phyloP scores from a whole-genome alignment of 2,329 filamentous ascomycete genomes.

The Hypoxylon sp. region DNA sequence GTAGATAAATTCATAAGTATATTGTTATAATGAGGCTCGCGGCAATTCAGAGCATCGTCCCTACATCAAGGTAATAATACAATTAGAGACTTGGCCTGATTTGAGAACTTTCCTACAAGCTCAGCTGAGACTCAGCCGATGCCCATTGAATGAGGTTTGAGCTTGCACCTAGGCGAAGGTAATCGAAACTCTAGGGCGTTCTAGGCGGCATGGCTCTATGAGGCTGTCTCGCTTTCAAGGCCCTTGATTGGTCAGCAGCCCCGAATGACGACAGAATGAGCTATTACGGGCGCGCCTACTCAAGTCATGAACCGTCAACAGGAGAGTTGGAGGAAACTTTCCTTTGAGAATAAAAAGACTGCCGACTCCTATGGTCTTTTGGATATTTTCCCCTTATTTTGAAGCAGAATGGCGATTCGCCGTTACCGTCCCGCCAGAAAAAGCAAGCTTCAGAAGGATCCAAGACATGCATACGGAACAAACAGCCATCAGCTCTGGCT shows the following conservation, averaged over 20 bases:
- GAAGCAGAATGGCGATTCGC: slow-evolving; percentile 12
- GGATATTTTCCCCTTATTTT: not conserved
- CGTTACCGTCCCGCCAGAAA: not conserved
- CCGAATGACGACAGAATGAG: slow-evolving; percentile 34
- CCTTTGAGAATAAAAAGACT: slow-evolving; percentile 10
- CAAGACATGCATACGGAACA: slow-evolving; percentile 24
- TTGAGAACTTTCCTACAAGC: no score
- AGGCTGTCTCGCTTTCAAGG: not conserved
- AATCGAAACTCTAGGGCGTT: slow-evolving; percentile 2
- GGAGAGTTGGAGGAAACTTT: slow-evolving; percentile 4
- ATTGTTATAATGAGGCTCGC: no score
- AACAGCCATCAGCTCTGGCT: slow-evolving; percentile 1
- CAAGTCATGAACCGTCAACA: not conserved
- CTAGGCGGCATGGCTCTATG: not conserved
- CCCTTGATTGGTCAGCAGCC: slow-evolving; percentile 18
- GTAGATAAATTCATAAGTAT: no score
- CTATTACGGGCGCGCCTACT: not conserved
- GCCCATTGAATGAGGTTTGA: no score
- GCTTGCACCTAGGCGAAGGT: not conserved
- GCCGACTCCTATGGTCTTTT: not conserved
- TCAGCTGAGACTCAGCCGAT: no score
- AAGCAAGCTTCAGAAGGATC: not conserved
- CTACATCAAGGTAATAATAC: no score
- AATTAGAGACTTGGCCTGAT: no score
- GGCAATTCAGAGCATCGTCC: no score